phyloP scores from a whole-genome alignment of 73 alveolate genomes.

The Paramecium bursaria region DNA sequence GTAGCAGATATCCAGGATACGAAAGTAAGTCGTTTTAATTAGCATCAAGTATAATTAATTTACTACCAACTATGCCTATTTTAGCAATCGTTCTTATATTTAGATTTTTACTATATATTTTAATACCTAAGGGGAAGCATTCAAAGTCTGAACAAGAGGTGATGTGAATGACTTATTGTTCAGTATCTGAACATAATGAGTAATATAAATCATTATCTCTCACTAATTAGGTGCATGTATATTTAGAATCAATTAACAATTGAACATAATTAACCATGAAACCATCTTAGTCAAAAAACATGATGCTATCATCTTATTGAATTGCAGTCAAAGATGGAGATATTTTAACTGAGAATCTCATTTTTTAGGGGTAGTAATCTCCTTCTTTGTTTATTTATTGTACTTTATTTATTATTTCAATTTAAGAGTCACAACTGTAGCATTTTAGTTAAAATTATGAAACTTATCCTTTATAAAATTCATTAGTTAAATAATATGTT shows the following conservation, averaged over 20 bases:
- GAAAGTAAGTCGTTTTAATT: too few species aligned
- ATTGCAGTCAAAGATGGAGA: too few species aligned
- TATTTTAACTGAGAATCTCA: too few species aligned
- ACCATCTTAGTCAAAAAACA: too few species aligned
- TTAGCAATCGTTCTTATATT: neutral
- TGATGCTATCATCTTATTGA: too few species aligned
- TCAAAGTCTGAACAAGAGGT: neutral
- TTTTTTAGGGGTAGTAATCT: too few species aligned
- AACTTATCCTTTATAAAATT: neutral
- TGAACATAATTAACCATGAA: too few species aligned
- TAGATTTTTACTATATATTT: too few species aligned
- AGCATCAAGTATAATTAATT: neutral
- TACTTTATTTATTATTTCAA: neutral
- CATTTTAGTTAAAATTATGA: neutral
- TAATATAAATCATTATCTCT: neutral
- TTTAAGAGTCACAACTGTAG: too few species aligned
- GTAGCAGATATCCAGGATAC: neutral
- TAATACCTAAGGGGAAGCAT: neutral
- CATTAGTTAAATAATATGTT: too few species aligned
- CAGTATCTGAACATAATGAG: neutral
- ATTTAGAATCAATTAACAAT: too few species aligned
- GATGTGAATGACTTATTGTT: neutral
- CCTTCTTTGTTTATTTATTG: too few species aligned
- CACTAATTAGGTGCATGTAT: neutral
- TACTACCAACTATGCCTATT: neutral